These are phyloP conservation scores for Lentinus tigrinus DNA, from an alignment of 768 basidiomycete genomes.

Conservation along the genomic window DNA sequence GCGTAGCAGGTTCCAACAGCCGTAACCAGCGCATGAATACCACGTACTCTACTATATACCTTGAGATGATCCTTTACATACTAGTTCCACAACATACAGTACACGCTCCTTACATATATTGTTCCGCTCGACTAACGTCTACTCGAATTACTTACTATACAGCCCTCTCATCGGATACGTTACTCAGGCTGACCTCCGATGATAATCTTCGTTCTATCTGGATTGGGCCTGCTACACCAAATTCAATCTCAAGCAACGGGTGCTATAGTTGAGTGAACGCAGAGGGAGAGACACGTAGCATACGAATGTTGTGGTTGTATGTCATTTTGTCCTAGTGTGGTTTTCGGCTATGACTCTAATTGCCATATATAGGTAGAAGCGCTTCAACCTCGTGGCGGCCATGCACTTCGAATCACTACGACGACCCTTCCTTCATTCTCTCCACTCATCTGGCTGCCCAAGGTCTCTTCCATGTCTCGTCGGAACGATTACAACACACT, in stretches of 20 bases:
- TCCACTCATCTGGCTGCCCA: not conserved
- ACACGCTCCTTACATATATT: no score
- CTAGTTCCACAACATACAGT: no score
- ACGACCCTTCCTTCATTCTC: conserved; percentile 1
- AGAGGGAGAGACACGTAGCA: no score
- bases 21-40: not conserved
- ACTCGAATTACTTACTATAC: no score
- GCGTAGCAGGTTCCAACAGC: not conserved
- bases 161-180: no score
- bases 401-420: conserved; percentile 17
- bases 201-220: no score
- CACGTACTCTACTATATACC: not conserved
- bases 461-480: conserved; percentile 13
- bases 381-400: conserved; percentile 22
- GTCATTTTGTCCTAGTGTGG: not conserved
- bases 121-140: no score
- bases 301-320: not conserved
- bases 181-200: no score
- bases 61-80: not conserved
- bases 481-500: conserved; percentile 9
- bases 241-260: no score
- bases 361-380: conserved; percentile 18
- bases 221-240: no score
- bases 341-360: not conserved
- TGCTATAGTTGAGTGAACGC: no score